Conservation (phyloP, 805 yeast genomes). For the Saturnispora dispora region DNA sequence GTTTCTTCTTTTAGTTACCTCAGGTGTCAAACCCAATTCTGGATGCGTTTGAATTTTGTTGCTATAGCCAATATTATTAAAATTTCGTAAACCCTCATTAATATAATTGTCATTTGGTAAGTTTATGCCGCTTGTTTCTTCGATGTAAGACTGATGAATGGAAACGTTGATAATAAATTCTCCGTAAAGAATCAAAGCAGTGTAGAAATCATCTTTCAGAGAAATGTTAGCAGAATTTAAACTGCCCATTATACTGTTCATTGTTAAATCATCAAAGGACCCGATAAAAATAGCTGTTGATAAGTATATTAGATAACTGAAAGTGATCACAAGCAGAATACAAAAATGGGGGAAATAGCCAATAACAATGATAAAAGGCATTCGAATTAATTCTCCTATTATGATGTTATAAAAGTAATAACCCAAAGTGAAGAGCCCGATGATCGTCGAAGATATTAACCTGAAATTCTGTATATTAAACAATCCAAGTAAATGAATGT, state of each 20-base stretch:
- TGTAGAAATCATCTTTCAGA: slow-evolving; percentile 56
- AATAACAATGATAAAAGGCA: slow-evolving; percentile 48
- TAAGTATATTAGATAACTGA: slow-evolving; percentile 46
- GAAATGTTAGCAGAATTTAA: slow-evolving; percentile 29
- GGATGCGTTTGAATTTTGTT: slow-evolving; percentile 21
- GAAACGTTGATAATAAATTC: slow-evolving; percentile 58
- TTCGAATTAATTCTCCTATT: slow-evolving; percentile 33
- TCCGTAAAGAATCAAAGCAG: slow-evolving; percentile 51
- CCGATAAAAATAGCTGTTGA: slow-evolving; percentile 51
- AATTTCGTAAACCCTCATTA: slow-evolving; percentile 23
- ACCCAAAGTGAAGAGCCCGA: slow-evolving; percentile 45
- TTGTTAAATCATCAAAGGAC: slow-evolving; percentile 30
- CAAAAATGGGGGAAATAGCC: slow-evolving; percentile 63
- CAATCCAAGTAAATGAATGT: slow-evolving; percentile 55
- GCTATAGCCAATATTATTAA: slow-evolving; percentile 19
- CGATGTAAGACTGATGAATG: slow-evolving; percentile 54
- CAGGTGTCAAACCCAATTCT: slow-evolving; percentile 16
- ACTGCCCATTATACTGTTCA: slow-evolving; percentile 23
- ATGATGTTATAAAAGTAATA: slow-evolving; percentile 36
- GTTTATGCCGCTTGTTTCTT: slow-evolving; percentile 42
- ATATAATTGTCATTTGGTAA: slow-evolving; percentile 50
- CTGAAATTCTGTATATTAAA: slow-evolving; percentile 44
- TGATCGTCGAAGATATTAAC: slow-evolving; percentile 50
- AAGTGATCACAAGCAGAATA: slow-evolving; percentile 37
- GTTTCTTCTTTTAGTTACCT: background rate